Evolutionary conservation across 345 rosid genomes (phyloP).

Genomic region (Eutrema yunnanense): DNA sequence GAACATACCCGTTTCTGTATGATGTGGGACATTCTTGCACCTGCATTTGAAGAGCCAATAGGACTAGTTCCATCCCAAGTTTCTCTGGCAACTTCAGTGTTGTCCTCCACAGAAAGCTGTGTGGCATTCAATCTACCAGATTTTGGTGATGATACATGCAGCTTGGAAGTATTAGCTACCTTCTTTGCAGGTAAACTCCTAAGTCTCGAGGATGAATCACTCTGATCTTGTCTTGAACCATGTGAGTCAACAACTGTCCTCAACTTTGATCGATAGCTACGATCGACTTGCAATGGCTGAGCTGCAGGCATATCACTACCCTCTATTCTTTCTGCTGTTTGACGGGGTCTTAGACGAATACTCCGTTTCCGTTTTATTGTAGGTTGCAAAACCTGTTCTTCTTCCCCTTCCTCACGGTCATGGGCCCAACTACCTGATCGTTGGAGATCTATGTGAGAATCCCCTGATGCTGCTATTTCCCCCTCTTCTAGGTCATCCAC

Average conservation of each 20-base stretch:
- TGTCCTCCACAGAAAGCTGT: constrained; percentile 50
- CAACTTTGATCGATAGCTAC: constrained; percentile 55
- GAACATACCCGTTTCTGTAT: constrained; percentile 79
- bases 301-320: constrained; percentile 40
- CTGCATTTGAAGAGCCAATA: constrained; percentile 46
- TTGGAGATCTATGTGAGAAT: constrained; percentile 83
- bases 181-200: constrained; percentile 62
- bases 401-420: constrained; percentile 94
- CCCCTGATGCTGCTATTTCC: constrained; percentile 93
- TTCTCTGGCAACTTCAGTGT: constrained; percentile 52
- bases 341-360: constrained; percentile 86
- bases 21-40: constrained; percentile 63
- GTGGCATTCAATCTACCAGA: constrained; percentile 56
- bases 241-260: constrained; percentile 50
- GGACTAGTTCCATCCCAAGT: constrained; percentile 60
- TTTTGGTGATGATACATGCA: constrained; percentile 61
- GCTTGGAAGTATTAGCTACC: constrained; percentile 57
- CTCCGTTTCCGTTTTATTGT: constrained; percentile 96
- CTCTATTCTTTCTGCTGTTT: constrained; percentile 56
- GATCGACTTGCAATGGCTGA: constrained; percentile 56
- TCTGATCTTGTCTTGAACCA: constrained; percentile 59
- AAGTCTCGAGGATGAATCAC: constrained; percentile 54
- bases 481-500: constrained; percentile 96
- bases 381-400: constrained; percentile 97
- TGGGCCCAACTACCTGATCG: constrained; percentile 95